phyloP scores from a whole-genome alignment of 1,139 yeast genomes.

The Blastobotrys raffinosifermentans region DNA sequence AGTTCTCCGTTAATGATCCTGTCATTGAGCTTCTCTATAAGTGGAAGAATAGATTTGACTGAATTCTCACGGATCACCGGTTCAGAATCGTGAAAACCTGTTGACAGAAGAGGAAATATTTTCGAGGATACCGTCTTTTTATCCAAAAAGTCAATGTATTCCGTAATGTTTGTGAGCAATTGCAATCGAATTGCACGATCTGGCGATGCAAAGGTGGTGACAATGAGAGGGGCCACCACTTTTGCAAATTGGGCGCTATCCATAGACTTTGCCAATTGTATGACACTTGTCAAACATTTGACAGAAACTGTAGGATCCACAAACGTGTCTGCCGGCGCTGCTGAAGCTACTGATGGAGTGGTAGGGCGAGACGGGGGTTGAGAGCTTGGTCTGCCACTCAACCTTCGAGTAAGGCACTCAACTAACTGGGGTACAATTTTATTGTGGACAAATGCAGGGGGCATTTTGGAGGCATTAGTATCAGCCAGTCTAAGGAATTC shows the following conservation, averaged over 20 bases:
- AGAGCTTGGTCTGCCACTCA: no score
- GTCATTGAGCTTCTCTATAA: slow-evolving; percentile 63
- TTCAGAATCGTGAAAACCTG: slow-evolving; percentile 84
- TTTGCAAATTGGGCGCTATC: slow-evolving; percentile 39
- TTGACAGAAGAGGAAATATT: slow-evolving; percentile 59
- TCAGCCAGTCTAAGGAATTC: slow-evolving; percentile 45
- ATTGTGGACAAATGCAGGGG: slow-evolving; percentile 57
- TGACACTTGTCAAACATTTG: slow-evolving; percentile 20
- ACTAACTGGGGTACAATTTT: slow-evolving; percentile 65
- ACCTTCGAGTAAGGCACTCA: slow-evolving; percentile 30
- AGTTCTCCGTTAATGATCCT: slow-evolving; percentile 85
- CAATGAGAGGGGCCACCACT: slow-evolving; percentile 56
- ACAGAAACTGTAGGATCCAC: slow-evolving; percentile 3
- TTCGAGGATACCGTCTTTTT: slow-evolving; percentile 62
- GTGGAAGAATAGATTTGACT: slow-evolving; percentile 56
- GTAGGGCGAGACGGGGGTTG: not conserved
- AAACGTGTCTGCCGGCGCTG: not conserved
- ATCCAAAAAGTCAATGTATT: slow-evolving; percentile 46
- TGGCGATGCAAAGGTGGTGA: slow-evolving; percentile 55
- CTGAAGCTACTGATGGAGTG: no score
- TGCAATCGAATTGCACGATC: slow-evolving; percentile 75
- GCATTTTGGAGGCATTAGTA: slow-evolving; percentile 33
- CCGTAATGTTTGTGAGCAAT: slow-evolving; percentile 58
- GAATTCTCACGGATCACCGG: slow-evolving; percentile 77
- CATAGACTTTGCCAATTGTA: slow-evolving; percentile 36